Conservation (phyloP, 768 basidiomycete genomes). For the Rhodocollybia butyracea region DNA sequence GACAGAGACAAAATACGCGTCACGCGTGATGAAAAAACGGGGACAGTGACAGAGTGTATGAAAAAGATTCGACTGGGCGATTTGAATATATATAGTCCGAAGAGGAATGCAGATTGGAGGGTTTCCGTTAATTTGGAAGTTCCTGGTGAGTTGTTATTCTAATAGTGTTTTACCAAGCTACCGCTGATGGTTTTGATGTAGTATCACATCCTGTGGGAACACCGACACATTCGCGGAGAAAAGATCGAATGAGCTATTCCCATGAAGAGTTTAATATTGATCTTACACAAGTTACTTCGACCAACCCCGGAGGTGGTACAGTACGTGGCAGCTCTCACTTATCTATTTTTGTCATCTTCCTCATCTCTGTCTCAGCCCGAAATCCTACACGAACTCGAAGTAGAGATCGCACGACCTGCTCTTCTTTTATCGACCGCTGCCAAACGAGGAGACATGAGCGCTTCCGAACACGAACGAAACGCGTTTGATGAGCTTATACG, state of each 20-base stretch:
- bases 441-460: constrained; percentile 60
- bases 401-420: constrained; percentile 77
- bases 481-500: constrained; percentile 91
- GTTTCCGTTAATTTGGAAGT: constrained; percentile 92
- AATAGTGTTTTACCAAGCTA: neutral
- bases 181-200: constrained; percentile 24
- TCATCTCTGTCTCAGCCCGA: constrained; percentile 42
- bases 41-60: constrained; percentile 60
- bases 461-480: constrained; percentile 59
- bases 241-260: constrained; percentile 89
- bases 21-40: constrained; percentile 75
- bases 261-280: constrained; percentile 95
- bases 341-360: neutral
- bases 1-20: constrained; percentile 71
- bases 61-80: constrained; percentile 83
- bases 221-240: constrained; percentile 61
- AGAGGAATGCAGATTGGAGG: constrained; percentile 84
- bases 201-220: constrained; percentile 68
- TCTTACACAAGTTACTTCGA: constrained; percentile 84
- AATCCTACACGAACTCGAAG: constrained; percentile 80
- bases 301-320: constrained; percentile 36
- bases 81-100: constrained; percentile 84
- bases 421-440: constrained; percentile 69
- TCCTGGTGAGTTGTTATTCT: constrained; percentile 52
- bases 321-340: constrained; percentile 34